Percentiles rank a stretch among this genome's conserved stretches.
Conservation (phyloP, 371 early-diverging fungal genomes). For the Actinomortierella wolfii region DNA sequence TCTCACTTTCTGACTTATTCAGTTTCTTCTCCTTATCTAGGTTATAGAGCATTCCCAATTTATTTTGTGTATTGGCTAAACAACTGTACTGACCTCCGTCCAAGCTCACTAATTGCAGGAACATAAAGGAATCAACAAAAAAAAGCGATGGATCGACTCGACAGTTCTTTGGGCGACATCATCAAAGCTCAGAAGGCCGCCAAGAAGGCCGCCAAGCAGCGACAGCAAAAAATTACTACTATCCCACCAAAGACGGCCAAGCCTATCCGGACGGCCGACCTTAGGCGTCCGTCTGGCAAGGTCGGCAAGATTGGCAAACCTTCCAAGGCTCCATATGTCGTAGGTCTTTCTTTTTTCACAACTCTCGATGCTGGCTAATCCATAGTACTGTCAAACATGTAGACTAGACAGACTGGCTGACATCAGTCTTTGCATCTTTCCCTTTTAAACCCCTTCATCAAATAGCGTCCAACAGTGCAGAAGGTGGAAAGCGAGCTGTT, state of each 20-base stretch:
- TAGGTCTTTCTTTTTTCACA: constrained; percentile 25
- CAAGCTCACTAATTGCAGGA: too few relatives aligned
- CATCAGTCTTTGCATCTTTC: constrained; percentile 31
- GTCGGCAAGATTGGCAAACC: constrained; percentile 8
- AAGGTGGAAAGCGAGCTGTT: constrained; percentile 35
- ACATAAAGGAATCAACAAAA: background rate
- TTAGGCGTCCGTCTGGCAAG: constrained; percentile 17
- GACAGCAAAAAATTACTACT: constrained; percentile 2
- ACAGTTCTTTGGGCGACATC: constrained; percentile 59
- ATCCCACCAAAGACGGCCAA: constrained; percentile 1
- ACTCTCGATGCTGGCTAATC: too few relatives aligned
- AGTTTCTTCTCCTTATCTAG: too few relatives aligned
- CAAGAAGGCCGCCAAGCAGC: constrained; percentile 11
- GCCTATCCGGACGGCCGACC: constrained; percentile 19
- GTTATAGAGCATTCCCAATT: too few relatives aligned
- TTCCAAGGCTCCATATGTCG: constrained; percentile 23
- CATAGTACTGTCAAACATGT: too few relatives aligned
- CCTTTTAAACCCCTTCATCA: background rate
- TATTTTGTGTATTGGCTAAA: too few relatives aligned
- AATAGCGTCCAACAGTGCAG: constrained; percentile 20
- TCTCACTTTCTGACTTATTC: too few relatives aligned
- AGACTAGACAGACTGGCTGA: too few relatives aligned
- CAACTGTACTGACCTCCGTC: too few relatives aligned
- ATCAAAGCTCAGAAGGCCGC: constrained; percentile 47
- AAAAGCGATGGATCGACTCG: constrained; percentile 46